Base-by-base conservation (phyloP, 2,329 filamentous ascomycete species). In the Colletotrichum plurivorum region DNA sequence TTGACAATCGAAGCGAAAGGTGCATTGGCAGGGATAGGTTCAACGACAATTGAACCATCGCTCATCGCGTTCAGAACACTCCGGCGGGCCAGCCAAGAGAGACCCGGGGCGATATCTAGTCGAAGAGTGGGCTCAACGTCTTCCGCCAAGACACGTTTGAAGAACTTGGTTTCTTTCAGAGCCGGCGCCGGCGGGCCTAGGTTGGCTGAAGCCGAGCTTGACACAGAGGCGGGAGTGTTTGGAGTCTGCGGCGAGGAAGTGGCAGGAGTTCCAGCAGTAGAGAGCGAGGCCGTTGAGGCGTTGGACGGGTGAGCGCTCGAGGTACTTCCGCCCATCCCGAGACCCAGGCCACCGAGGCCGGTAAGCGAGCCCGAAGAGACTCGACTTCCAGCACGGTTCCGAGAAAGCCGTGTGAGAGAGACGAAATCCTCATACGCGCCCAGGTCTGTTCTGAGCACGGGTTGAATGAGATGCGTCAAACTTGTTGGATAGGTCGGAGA, bases 51-150 rank as follows among this genome's bases (percentile, higher is more conserved):
- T 12, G 90, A 92, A 12, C 95, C 95, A 45, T 97, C 93, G 20
- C 92, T 92, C 73, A 99, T 93, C 60, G 94, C 91, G 70, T 88
- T 92, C 45, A 97, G 81, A 5, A 98, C 94, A 6, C 92, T 93
- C 66, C 96, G 91, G 53, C 95, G 92, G 56, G 94, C 94, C 54
- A 99, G 87, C 94, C 96, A 99, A 0, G 94, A 98, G 31, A 99
- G 88, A 0, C 95, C 94, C 0, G 96, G 96, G 0, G 96, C 95
- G 2, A 90, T 88, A 78, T 99, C 96, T 4, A 99, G 88, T 49
- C 96, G 91, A 10, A 99, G 84, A 0, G 96, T 97, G 0, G 96
- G 96, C 77, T 99, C 96, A 65, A 99, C 94, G 76, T 99, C 96
- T 79, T 99, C 96, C 20, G 89, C 87, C 27, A 98, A 81, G 6